Conservation (phyloP, 208 protist genomes). For the Trichomonas vaginalis region DNA sequence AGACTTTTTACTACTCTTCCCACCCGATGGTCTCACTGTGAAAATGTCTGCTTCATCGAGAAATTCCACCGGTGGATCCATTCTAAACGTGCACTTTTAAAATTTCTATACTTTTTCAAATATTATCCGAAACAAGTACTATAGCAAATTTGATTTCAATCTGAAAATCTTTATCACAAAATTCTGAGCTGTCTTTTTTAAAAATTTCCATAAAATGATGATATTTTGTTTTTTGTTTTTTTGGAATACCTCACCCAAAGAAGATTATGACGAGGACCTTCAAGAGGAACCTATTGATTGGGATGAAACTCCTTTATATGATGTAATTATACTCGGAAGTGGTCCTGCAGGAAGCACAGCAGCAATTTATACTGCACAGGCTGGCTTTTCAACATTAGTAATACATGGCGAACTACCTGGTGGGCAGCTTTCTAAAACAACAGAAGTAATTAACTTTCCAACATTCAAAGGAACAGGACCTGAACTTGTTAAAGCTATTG, state of each 20-base stretch:
- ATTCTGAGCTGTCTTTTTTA: too few species aligned
- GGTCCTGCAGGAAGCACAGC: slow-evolving; percentile 36
- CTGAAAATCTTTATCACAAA: too few species aligned
- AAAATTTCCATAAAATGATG: too few species aligned
- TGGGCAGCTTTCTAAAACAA: slow-evolving; percentile 55
- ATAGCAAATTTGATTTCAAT: too few species aligned
- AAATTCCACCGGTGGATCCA: neutral
- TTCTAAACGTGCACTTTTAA: neutral
- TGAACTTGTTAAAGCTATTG: slow-evolving; percentile 39
- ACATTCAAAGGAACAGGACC: slow-evolving; percentile 40
- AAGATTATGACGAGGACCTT: too few species aligned
- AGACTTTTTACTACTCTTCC: neutral
- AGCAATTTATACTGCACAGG: slow-evolving; percentile 48
- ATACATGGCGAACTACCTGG: slow-evolving; percentile 39
- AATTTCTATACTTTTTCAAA: too few species aligned
- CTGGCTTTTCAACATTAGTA: slow-evolving; percentile 38
- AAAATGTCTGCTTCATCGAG: neutral
- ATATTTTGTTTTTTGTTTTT: too few species aligned
- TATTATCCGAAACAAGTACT: too few species aligned
- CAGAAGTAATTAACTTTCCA: slow-evolving; percentile 56
- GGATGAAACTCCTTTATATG: neutral
- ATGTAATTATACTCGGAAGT: neutral
- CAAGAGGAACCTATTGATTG: neutral
- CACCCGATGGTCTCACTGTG: neutral
- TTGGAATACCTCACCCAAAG: too few species aligned